Base-by-base conservation (phyloP, 371 early-diverging fungal genomes). In the Nematocida sp. region DNA sequence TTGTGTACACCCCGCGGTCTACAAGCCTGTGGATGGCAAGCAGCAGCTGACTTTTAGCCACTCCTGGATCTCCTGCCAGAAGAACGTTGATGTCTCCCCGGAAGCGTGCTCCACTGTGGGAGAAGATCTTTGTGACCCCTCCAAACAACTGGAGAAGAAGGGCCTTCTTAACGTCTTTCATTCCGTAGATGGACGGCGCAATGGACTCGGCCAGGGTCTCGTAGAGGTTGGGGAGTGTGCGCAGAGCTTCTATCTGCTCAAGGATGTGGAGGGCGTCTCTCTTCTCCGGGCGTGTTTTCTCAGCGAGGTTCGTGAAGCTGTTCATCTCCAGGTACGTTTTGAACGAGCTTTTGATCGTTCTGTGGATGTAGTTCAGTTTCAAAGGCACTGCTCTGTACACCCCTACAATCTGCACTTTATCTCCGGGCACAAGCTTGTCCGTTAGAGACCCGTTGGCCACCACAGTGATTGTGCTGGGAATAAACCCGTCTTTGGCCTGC, bases 111-210 rank as follows among this genome's bases (percentile, higher is more conserved):
- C 77, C 79, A 25, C 57, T 66, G 17, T 66, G 23, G 21, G 80
- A 58, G n/a, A n/a, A n/a, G n/a, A n/a, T n/a, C 63, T 85, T 85
- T 19, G 56, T 19, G 11, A 82, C 87, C n/a, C 96, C 99, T 65
- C 97, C 97, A 86, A 99, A 94, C 62, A 98, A 83, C 82, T 96
- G 96, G 63, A 98, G 82, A 37, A 98, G 82, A 21, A 94, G 87
- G 3, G 93, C 96, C 82, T 95, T 94, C 84, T 99, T 99, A 15
- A 94, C 92, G 84, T 94, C 94, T 23, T 93, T 93, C 85, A 93
- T 85, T 67, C 93, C 95, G 78, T 86, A 96, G 79, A 99, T 93
- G 65, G 92, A 92, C 34, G 98, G 98, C 0, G 97, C 96, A 76
- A 96, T 67, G 27, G 76, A 79, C 1, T 45, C 41, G 21, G 66